phyloP scores from a whole-genome alignment of 495 filamentous ascomycete genomes.

The Staphylotrichum tortipilum region DNA sequence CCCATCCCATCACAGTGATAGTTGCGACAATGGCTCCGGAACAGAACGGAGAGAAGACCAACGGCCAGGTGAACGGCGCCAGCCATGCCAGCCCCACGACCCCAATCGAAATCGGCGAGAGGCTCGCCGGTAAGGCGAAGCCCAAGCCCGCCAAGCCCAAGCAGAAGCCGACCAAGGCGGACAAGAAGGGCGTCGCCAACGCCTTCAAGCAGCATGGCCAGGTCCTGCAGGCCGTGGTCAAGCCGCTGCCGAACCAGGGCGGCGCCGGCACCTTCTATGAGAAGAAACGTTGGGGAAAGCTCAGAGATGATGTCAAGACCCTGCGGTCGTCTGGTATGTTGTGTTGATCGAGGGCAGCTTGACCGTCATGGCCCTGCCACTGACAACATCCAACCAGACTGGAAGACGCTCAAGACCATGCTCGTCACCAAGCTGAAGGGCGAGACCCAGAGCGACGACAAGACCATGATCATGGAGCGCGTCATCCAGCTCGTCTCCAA shows the following conservation, averaged over 20 bases:
- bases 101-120: conserved; percentile 8
- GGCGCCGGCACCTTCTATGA: conserved; percentile 49
- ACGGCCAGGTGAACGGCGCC: conserved; percentile 8
- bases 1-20: not conserved
- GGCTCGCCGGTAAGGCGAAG: conserved; percentile 16
- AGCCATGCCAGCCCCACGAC: conserved; percentile 4
- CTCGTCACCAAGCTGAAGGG: conserved; percentile 33
- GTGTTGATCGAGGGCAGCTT: too few relatives aligned
- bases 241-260: conserved; percentile 58
- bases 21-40: not conserved
- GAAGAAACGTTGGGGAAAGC: conserved; percentile 36
- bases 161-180: conserved; percentile 20
- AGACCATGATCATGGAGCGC: conserved; percentile 73
- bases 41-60: conserved; percentile 12
- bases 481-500: conserved; percentile 65
- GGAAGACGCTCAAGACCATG: conserved; percentile 32
- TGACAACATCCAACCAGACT: conserved; percentile 21
- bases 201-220: conserved; percentile 56
- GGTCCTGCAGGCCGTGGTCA: conserved; percentile 53
- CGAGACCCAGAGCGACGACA: conserved; percentile 57
- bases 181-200: conserved; percentile 33
- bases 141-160: conserved; percentile 16
- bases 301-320: conserved; percentile 55
- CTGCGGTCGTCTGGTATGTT: conserved; percentile 36
- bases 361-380: too few relatives aligned